Base-by-base conservation (phyloP, 2,329 filamentous ascomycete species). In the Xylariaceae sp. region DNA sequence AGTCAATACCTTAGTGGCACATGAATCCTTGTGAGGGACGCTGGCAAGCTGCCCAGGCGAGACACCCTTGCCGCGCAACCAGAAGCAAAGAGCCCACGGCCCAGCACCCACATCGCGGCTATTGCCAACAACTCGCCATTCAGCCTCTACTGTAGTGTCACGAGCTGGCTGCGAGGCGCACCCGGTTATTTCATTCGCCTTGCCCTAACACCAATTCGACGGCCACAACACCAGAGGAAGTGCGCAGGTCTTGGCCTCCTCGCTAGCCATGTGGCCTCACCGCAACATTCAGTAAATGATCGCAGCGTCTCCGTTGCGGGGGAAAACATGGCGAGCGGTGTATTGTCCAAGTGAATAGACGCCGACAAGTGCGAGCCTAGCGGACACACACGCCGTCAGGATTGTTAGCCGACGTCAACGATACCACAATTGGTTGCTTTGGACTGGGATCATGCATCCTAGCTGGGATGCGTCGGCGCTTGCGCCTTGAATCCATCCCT, bases 381-480 rank as follows among this genome's bases (percentile, higher is more conserved):
- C 45, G 56, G 56, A 52, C 44, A 48, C 53, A 58, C 54, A 47
- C 58, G 58, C 56, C 53, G 55, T 54, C 49, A 57, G 50, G 33
- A 48, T 45, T 48, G 46, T 54, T 62, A 65, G 62, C 59, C 63
- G 62, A 65, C 59, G 50, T 57, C 50, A 51, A 50, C 32, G 27
- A 51, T 42, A 39, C 48, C 44, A 44, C 40, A 31, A 64, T 65
- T 65, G 60, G 63, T 54, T 56, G 48, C 48, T 32, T 41, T 32
- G 49, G 47, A 47, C 52, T 33, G 59, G 58, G 64, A 55, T 61
- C 45, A 52, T 53, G 48, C 56, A 59, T 56, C 48, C 38, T 46
- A 49, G 42, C 60, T 56, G 49, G 62, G 61, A 45, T 62, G 40
- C 31, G 49, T 59, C 53, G 65, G 69, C 69, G 69, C 69, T 70